Base-by-base conservation (phyloP, 805 yeast species). In the Torulaspora gathmanii region DNA sequence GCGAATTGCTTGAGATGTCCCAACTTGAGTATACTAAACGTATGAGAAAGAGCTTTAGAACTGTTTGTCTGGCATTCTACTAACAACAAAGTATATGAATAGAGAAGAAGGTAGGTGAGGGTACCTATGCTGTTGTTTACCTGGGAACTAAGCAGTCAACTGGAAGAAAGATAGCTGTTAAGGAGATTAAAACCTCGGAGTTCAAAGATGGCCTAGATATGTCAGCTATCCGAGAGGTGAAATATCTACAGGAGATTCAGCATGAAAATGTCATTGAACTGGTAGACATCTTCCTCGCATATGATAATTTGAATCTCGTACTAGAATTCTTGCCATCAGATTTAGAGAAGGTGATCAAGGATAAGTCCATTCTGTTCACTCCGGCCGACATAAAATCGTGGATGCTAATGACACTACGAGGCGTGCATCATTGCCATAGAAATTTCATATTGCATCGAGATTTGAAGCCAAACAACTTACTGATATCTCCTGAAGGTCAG, bases 81-180 rank as follows among this genome's bases (percentile, higher is more conserved):
- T 50, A 40, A 37, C 44, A 22, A 5, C 11, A 20, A 30, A 38
- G 10, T 22, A 22, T 26, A 10, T 16, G 34, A 15, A 22, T 27
- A 60, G 96, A 89, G 45, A 80, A 78, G 53, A 90, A 89, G 61
- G 97, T 93, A 23, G 99, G 99, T 61, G 99, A 93, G 69, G 99
- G 99, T 67, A 93, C 99, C 0, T 93, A 91, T 70, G 99, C 99
- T 37, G 95, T 90, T 45, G 99, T 93, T 5, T 88, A 82, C 58
- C 72, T 90, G 12, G 98, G 98, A 1, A 79, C 71, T 68, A 39
- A 74, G 79, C 23, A 64, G 67, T 39, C 60, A 5, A 52, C 58
- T 11, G 48, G 68, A 64, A 67, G 90, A 43, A 72, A 74, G 41
- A 83, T 93, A 27, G 99, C 99, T 53, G 83, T 95, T 49, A 93